Base-by-base conservation (phyloP, 2,329 filamentous ascomycete genomes). In the Claviceps quebecensis region DNA sequence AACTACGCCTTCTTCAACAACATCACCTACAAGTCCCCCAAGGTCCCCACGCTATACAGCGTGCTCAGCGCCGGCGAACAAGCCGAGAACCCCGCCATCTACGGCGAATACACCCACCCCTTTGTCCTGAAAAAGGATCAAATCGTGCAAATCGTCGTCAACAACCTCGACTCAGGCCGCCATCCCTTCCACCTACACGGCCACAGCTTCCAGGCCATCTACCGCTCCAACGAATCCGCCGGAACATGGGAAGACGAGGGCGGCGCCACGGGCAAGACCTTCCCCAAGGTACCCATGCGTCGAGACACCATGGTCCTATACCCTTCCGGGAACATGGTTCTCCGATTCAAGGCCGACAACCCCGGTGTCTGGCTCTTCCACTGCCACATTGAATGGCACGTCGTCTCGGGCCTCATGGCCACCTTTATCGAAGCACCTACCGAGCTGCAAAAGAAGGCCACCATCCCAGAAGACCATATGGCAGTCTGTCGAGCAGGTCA, bases 171-270 rank as follows among this genome's bases (percentile, higher is more conserved):
- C 58, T 63, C 74, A 54, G 70, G 86, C 43, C 81, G 80, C 8
- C 85, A 89, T 59, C 87, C 80, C 4, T 89, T 90, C 70, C 85
- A 87, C 59, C 63, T 94, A 1, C 89, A 93, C 68, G 86, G 86
- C 0, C 84, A 88, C 63, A 71, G 77, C 57, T 88, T 89, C 68
- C 85, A 87, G 65, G 72, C 83, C 4, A 63, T 87, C 38, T 72
- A 76, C 56, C 80, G 84, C 26, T 78, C 76, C 1, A 68, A 64
- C 0, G 79, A 82, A 36, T 73, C 81, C 0, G 75, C 68, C 0
- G 80, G 81, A 5, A 69, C 72, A 1, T 83, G 79, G 56, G 71
- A 73, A 3, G 68, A 71, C 23, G 62, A 71, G 0, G 70, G 70
- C 41, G 58, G 69, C 17, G 68, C 69, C 11, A 65, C 72, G 22